Evolutionary conservation across 192 early-diverging fungal species (phyloP), one percentile per base, ranked within the genome.

Genomic region (Dispira simplex): DNA sequence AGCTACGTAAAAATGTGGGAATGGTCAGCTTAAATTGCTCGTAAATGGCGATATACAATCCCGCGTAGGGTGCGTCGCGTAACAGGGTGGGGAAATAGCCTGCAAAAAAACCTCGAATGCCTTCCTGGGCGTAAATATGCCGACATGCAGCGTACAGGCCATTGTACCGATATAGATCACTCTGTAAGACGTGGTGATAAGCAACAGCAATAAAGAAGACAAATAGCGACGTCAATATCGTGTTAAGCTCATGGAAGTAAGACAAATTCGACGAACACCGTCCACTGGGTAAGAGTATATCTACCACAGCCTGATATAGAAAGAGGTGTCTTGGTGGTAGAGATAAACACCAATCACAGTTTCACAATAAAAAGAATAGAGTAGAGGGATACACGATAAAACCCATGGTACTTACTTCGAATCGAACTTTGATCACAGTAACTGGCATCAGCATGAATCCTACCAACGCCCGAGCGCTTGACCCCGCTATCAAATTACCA

Each of bases 401-500:
- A 39, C 6, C 32, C 14, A 27, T 11, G 12, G 46, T 25, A 56
- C 64, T 49, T 73, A 86, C 86, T 80, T 95, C 93, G 63, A 83
- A 93, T 58, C 90, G 79, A 45, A 92, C 85, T 75, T 97, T 97
- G 58, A 97, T 78, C 44, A 94, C 86, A 0, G 91, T 90, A n/a
- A 90, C 82, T 0, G 93, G 93, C 93, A 97, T 97, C 75, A 94
- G 78, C 0, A 92, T 60, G 63, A 93, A 86, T 8, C 93, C 93
- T 25, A 89, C 83, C 11, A 86, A 66, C 11, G 80, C 85, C 46
- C 88, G 71, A 21, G 89, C 84, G 28, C 79, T 72, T 16, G 81
- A 81, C 21, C 89, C 89, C 1, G 86, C 80, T 10, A 85, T 60
- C 69, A 90, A 62, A 69, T 88, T 90, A 63, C 85, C 81, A 58